These are phyloP conservation scores for Mycena latifolia DNA, from an alignment of 768 basidiomycete species.

Conservation along the genomic window DNA sequence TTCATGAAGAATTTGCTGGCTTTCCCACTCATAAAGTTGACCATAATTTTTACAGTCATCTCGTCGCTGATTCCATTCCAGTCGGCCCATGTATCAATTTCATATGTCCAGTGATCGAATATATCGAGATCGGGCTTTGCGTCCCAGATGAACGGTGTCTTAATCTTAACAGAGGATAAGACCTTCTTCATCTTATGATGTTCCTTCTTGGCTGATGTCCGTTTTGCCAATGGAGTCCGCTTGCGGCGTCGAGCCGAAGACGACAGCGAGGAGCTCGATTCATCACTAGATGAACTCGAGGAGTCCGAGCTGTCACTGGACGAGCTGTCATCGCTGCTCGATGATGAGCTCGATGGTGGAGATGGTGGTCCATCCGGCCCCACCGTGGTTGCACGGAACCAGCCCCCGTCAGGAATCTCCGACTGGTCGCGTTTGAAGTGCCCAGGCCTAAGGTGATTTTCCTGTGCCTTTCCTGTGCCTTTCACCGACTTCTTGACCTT, in stretches of 20 bases:
- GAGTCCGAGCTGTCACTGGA: background rate
- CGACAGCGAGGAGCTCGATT: slow-evolving; percentile 2
- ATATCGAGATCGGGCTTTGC: slow-evolving; percentile 33
- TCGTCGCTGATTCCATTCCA: slow-evolving; percentile 22
- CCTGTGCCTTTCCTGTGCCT: background rate
- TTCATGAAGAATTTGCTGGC: no score
- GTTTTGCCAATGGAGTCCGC: background rate
- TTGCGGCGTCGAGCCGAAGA: background rate
- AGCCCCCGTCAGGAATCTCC: slow-evolving; percentile 22
- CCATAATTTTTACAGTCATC: slow-evolving; percentile 24
- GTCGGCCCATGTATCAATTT: slow-evolving; percentile 34
- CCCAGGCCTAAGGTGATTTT: slow-evolving; percentile 4
- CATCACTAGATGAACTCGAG: background rate
- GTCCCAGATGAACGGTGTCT: slow-evolving; percentile 30
- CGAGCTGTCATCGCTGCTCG: no score
- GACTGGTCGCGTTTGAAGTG: slow-evolving; percentile 4
- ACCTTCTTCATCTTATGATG: slow-evolving; percentile 7
- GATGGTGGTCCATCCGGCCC: background rate
- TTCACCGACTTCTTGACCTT: background rate
- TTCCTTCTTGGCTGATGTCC: background rate
- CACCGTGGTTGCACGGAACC: slow-evolving; percentile 1
- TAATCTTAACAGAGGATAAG: slow-evolving; percentile 29
- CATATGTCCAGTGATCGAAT: slow-evolving; percentile 14
- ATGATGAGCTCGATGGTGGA: background rate
- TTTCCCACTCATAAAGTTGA: slow-evolving; percentile 35